Percentiles rank a stretch among this genome's conserved stretches.
phyloP scores from a whole-genome alignment of 192 early-diverging fungal species.

The Chytriomyces sp. region DNA sequence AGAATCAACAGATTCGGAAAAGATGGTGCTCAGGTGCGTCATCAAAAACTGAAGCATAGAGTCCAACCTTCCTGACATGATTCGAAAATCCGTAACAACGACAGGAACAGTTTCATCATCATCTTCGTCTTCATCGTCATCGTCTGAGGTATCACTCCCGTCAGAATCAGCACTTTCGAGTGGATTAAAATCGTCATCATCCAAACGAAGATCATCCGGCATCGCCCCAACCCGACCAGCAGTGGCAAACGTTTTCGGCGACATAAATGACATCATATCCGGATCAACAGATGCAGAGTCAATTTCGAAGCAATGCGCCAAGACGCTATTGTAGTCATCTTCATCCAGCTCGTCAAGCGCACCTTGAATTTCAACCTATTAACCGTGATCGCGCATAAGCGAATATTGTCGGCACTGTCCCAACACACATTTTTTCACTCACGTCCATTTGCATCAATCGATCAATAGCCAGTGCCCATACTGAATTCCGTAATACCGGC shows the following conservation, averaged over 20 bases:
- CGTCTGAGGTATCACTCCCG: background rate
- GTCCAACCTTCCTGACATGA: slow-evolving; percentile 44
- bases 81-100: slow-evolving; percentile 27
- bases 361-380: slow-evolving; percentile 84
- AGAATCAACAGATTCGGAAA: slow-evolving; percentile 7
- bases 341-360: slow-evolving; percentile 87
- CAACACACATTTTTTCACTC: background rate
- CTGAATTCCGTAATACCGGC: slow-evolving; percentile 67
- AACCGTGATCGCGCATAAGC: background rate
- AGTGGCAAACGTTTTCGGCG: slow-evolving; percentile 17
- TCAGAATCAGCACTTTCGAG: background rate
- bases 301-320: slow-evolving; percentile 57
- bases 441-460: slow-evolving; percentile 90
- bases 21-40: slow-evolving; percentile 19
- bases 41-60: slow-evolving; percentile 38
- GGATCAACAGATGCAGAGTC: slow-evolving; percentile 52
- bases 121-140: slow-evolving; percentile 44
- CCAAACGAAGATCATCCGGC: slow-evolving; percentile 50
- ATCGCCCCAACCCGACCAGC: slow-evolving; percentile 19
- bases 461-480: slow-evolving; percentile 80
- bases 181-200: slow-evolving; percentile 29
- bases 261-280: slow-evolving; percentile 14
- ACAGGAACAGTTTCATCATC: slow-evolving; percentile 33
- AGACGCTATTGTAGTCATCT: slow-evolving; percentile 49
- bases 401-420: background rate